Base-by-base conservation (phyloP, 805 yeast species). In the Ogataea pilisensis region DNA sequence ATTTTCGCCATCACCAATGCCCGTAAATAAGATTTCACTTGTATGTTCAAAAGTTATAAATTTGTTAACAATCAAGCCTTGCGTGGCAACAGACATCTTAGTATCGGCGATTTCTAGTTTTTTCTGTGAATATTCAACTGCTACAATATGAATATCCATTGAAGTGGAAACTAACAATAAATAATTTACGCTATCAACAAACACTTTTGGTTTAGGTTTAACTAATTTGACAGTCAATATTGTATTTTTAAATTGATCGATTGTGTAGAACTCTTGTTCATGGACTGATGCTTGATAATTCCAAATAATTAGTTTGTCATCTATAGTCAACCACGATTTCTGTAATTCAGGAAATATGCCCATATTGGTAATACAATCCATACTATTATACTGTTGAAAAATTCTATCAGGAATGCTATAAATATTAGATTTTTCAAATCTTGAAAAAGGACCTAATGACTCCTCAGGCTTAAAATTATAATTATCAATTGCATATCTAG, bases 251-350 rank as follows among this genome's bases (percentile, higher is more conserved):
- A 89, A 75, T 49, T 84, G 95, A 58, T 88, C 97, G 38, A 91
- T 84, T 8, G 88, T 78, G 52, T 81, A 80, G 55, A 80, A 85
- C 44, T 84, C 91, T 21, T 72, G 62, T 18, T 76, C 73, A 12
- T 55, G 50, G 42, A 74, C 76, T 8, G 65, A 54, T 1, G 58
- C 54, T 34, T 46, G 46, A 56, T 82, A 79, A 60, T 89, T 83
- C 98, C 98, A 93, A 19, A 95, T 70, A 26, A 85, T 76, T 53
- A 91, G 69, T 53, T 84, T 83, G 58, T 83, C 82, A 55, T 88
- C 97, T 25, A 82, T 77, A 3, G 84, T 78, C 25, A 91, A 73
- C 96, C 97, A 93, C 12, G 90, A 79, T 44, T 95, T 77, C 46
- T 78, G 76, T 24, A 93, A 73, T 43, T 84, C 89, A 0, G 90